Percentiles rank a stretch among this genome's conserved stretches.
Conservation (phyloP, 768 basidiomycete genomes). For the Thelephora ganbajun region DNA sequence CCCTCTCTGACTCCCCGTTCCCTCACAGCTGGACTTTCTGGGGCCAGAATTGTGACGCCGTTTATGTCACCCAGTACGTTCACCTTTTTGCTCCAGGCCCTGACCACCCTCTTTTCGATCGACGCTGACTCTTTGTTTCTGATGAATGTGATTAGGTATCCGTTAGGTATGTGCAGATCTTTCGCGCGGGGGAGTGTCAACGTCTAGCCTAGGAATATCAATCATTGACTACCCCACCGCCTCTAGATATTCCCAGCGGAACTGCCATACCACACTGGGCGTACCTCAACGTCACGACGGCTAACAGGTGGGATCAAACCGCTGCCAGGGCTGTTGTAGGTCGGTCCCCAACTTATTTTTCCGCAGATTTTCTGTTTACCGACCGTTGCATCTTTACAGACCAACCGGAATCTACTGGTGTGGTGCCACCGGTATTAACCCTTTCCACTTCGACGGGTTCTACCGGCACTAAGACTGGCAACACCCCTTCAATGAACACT, state of each 20-base stretch:
- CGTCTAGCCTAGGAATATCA: no score
- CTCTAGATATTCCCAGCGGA: slow-evolving; percentile 22
- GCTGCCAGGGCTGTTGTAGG: not conserved
- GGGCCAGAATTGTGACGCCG: not conserved
- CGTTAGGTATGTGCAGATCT: not conserved
- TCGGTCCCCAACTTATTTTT: no score
- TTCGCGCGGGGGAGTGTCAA: no score
- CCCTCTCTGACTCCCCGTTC: no score
- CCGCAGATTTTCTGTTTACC: no score
- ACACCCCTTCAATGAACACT: slow-evolving; percentile 8
- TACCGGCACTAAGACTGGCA: not conserved
- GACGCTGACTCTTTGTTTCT: not conserved
- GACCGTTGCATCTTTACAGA: not conserved
- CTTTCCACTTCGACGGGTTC: not conserved
- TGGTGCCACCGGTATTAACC: not conserved
- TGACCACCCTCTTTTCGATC: no score
- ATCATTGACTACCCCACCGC: no score
- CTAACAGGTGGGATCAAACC: not conserved
- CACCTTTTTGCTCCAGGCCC: slow-evolving; percentile 10
- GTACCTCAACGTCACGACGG: slow-evolving; percentile 28
- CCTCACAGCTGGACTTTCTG: not conserved
- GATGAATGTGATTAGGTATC: not conserved
- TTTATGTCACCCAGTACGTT: not conserved
- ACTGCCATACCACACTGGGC: slow-evolving; percentile 36
- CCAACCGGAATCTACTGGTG: not conserved